phyloP scores from a whole-genome alignment of 305 asterid species.

The Solanum hybrid region DNA sequence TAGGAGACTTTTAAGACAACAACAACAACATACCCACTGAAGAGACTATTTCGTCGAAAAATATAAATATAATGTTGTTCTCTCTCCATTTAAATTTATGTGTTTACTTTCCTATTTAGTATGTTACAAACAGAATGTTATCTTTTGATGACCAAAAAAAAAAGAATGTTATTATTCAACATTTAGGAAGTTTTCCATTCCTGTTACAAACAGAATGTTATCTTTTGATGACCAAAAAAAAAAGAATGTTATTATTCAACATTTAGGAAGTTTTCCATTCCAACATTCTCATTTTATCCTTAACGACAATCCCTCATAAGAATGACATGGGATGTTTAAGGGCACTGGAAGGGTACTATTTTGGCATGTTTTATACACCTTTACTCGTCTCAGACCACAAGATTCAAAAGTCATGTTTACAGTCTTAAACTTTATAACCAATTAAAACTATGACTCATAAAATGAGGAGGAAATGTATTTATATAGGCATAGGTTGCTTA shows the following conservation, averaged over 20 bases:
- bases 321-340: not conserved
- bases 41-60: not conserved
- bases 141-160: not conserved
- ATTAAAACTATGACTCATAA: not conserved
- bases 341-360: not conserved
- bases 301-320: not conserved
- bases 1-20: not conserved
- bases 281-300: not conserved
- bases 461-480: not conserved
- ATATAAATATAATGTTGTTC: not conserved
- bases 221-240: not conserved
- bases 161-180: not conserved
- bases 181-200: not conserved
- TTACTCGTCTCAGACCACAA: not conserved
- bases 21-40: not conserved
- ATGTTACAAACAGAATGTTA: not conserved
- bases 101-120: not conserved
- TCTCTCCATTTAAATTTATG: not conserved
- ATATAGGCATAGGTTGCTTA: not conserved
- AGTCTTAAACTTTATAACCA: not conserved
- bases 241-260: not conserved
- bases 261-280: not conserved
- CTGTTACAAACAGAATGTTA: not conserved
- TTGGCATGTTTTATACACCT: not conserved
- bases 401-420: not conserved